These are phyloP conservation scores for Verticillium dahliae DNA, from an alignment of 2,329 filamentous ascomycete genomes.

Conservation along the genomic window DNA sequence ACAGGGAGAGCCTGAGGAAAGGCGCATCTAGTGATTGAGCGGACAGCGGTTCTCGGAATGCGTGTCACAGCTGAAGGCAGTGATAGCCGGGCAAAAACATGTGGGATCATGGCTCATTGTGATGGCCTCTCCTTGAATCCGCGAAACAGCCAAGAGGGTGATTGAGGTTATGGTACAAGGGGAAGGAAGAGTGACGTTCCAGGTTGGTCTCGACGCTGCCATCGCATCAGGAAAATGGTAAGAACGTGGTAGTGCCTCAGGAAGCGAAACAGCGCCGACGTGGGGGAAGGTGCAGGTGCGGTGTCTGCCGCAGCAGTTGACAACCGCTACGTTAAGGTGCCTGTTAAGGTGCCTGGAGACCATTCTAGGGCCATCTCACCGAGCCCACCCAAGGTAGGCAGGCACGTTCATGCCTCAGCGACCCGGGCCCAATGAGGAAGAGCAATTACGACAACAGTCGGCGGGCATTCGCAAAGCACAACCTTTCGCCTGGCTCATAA, in stretches of 20 bases:
- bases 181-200: background rate
- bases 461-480: too few relatives aligned
- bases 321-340: background rate
- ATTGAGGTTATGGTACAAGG: background rate
- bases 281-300: background rate
- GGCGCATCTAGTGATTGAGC: background rate
- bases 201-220: too few relatives aligned
- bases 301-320: background rate
- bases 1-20: background rate
- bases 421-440: too few relatives aligned
- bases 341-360: background rate
- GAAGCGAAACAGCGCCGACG: background rate
- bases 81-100: background rate
- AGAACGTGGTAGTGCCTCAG: background rate
- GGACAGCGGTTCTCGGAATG: background rate
- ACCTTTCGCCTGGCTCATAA: too few relatives aligned
- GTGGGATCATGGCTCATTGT: background rate
- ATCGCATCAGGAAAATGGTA: background rate
- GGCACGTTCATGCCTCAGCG: too few relatives aligned
- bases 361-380: background rate
- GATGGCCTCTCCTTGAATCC: background rate
- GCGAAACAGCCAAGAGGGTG: background rate
- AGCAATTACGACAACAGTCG: too few relatives aligned
- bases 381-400: background rate
- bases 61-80: background rate